These are phyloP conservation scores for Penicillium waksmanii DNA, from an alignment of 495 filamentous ascomycete genomes.

Conservation along the genomic window DNA sequence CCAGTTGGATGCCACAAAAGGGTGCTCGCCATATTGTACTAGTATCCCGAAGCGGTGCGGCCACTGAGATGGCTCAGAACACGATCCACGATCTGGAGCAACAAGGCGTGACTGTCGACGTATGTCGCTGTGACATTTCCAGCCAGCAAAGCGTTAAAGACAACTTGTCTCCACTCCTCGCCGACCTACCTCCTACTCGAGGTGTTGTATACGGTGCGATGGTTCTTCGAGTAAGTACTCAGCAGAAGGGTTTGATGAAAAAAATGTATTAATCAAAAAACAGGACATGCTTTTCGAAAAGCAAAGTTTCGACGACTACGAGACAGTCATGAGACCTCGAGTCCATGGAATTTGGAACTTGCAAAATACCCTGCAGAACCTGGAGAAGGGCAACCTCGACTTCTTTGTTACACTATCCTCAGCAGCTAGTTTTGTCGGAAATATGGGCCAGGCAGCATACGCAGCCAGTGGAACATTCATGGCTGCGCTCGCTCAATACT, in stretches of 20 bases:
- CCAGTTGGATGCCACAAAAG: conserved; percentile 61
- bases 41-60: conserved; percentile 37
- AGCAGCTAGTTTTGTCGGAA: conserved; percentile 44
- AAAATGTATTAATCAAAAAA: background rate
- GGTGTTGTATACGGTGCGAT: conserved; percentile 48
- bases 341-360: conserved; percentile 58
- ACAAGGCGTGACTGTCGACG: conserved; percentile 33
- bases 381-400: conserved; percentile 36
- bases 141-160: conserved; percentile 23
- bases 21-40: conserved; percentile 63
- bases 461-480: conserved; percentile 45
- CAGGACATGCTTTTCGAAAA: conserved; percentile 49
- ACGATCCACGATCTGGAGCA: conserved; percentile 43
- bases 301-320: conserved; percentile 50
- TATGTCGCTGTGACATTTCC: conserved; percentile 34
- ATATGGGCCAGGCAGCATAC: conserved; percentile 50
- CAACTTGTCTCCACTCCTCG: conserved; percentile 17
- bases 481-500: conserved; percentile 44
- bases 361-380: conserved; percentile 49
- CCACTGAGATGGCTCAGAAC: conserved; percentile 24
- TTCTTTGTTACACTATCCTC: conserved; percentile 58
- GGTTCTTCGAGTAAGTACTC: conserved; percentile 37
- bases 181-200: conserved; percentile 31
- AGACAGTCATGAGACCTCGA: conserved; percentile 45
- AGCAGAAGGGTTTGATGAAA: background rate